Base-by-base conservation (phyloP, 768 basidiomycete species). In the Tricholoma furcatifolium region DNA sequence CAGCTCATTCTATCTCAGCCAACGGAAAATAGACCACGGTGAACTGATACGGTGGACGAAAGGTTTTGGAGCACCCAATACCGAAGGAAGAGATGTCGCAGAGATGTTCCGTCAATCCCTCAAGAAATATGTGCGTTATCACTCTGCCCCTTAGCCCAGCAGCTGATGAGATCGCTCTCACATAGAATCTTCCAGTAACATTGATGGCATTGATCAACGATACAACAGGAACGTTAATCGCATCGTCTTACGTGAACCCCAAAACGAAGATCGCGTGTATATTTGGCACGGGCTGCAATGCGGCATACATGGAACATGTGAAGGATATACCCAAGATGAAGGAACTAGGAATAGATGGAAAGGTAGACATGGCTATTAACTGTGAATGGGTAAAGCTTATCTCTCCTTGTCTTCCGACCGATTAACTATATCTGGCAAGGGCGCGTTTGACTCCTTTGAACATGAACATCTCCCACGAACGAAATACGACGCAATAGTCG, bases 1-100 rank as follows among this genome's bases (percentile, higher is more conserved):
- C n/a, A n/a, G n/a, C n/a, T n/a, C n/a, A 20, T 17, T 3, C 4
- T 35, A 2, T 35, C 7, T 0, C 67, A 95, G 91, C n/a, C 97
- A 98, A 78, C 81, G 87, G 35, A 80, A 82, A 49, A 98, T 99
- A 58, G 93, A 98, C 68, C 93, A 98, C 56, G 96, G 93, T 20
- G 81, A 83, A 55, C 85, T 98, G 34, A 93, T 98, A 62, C 88
- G 96, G 15, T 99, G 97, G 97, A 99, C 97, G n/a, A 99, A 99
- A 70, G 97, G 97, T 58, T 98, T 98, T 62, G 93, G 93, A 30
- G 90, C 90, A 0, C 67, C 81, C 4, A 93, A 95, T 65, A 93
- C 92, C 15, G 97, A 98, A 70, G 95, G 95, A 15, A 75, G 81
- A 50, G 92, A 99, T 62, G 93, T 96, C 11, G 95, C 92, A 4